Percentiles rank a stretch among this genome's conserved stretches.
Evolutionary conservation across 2,329 filamentous ascomycete species (phyloP).

Genomic region (Arthrobotrys iridis): DNA sequence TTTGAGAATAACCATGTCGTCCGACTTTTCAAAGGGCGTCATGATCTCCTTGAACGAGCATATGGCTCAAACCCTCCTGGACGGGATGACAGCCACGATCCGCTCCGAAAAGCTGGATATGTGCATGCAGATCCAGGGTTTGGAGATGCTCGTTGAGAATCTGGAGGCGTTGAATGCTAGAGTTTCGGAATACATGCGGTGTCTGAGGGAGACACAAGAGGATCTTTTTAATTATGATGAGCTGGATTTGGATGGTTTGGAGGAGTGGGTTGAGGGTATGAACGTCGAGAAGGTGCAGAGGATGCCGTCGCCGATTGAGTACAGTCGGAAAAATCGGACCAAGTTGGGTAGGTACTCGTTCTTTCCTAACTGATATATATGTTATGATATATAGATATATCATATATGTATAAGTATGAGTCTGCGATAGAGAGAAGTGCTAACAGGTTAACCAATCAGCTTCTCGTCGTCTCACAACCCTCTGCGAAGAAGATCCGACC

Average conservation of each 20-base stretch:
- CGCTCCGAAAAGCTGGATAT: slow-evolving; percentile 38
- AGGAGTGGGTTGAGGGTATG: slow-evolving; percentile 24
- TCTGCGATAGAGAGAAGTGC: not conserved
- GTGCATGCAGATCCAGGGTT: slow-evolving; percentile 43
- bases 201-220: slow-evolving; percentile 38
- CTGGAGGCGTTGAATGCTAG: slow-evolving; percentile 38
- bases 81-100: slow-evolving; percentile 45
- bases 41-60: slow-evolving; percentile 50
- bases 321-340: not conserved
- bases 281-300: not conserved
- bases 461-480: slow-evolving; percentile 33
- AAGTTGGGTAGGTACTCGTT: slow-evolving; percentile 34
- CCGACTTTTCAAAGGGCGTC: slow-evolving; percentile 44
- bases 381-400: not conserved
- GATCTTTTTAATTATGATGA: slow-evolving; percentile 48
- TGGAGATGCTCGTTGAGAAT: slow-evolving; percentile 48
- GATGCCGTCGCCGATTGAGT: slow-evolving; percentile 33
- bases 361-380: not conserved
- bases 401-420: not conserved
- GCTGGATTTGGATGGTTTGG: slow-evolving; percentile 40
- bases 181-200: slow-evolving; percentile 33
- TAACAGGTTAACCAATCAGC: slow-evolving; percentile 25
- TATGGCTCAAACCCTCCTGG: slow-evolving; percentile 47
- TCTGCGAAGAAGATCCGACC: slow-evolving; percentile 26
- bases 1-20: slow-evolving; percentile 36